A percentile compares a stretch with the other conserved stretches of the same genome.
These are phyloP conservation scores for Boletus pseudopeckii DNA, from an alignment of 768 basidiomycete genomes.

Conservation along the genomic window DNA sequence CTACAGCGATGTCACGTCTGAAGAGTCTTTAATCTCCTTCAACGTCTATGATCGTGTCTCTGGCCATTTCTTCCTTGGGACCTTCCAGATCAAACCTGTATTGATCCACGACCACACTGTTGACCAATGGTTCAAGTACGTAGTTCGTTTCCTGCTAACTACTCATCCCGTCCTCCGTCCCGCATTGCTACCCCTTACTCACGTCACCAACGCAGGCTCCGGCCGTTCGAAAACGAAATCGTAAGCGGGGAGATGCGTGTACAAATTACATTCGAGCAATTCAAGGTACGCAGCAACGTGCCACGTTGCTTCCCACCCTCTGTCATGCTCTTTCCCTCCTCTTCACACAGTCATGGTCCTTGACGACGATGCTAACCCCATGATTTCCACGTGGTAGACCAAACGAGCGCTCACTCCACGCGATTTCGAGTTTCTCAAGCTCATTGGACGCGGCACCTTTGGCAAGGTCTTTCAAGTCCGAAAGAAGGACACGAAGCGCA, in stretches of 20 bases:
- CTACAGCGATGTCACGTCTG: constrained; percentile 88
- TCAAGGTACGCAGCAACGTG: constrained; percentile 53
- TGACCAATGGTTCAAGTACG: constrained; percentile 96
- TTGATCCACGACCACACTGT: constrained; percentile 92
- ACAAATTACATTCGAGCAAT: constrained; percentile 90
- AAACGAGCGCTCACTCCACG: constrained; percentile 87
- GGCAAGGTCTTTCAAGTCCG: constrained; percentile 99
- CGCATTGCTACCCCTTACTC: constrained; percentile 13
- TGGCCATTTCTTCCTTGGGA: constrained; percentile 88
- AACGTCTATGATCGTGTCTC: constrained; percentile 87
- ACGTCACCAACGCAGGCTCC: constrained; percentile 46
- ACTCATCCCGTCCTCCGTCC: constrained; percentile 8
- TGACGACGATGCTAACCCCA: constrained; percentile 17
- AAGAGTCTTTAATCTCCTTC: constrained; percentile 77
- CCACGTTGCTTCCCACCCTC: constrained; percentile 23
- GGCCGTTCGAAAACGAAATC: constrained; percentile 71
- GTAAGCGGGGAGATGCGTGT: constrained; percentile 93
- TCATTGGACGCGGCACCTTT: constrained; percentile 97
- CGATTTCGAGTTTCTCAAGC: constrained; percentile 98
- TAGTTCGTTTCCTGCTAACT: constrained; percentile 25
- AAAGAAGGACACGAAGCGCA: constrained; percentile 95
- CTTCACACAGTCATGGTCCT: constrained; percentile 24
- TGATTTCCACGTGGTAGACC: constrained; percentile 45
- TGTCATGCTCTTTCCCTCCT: constrained; percentile 22
- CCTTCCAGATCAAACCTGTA: constrained; percentile 85